Evolutionary conservation across 371 early-diverging fungal genomes (phyloP).

Genomic region (Apophysomyces trapeziformis): DNA sequence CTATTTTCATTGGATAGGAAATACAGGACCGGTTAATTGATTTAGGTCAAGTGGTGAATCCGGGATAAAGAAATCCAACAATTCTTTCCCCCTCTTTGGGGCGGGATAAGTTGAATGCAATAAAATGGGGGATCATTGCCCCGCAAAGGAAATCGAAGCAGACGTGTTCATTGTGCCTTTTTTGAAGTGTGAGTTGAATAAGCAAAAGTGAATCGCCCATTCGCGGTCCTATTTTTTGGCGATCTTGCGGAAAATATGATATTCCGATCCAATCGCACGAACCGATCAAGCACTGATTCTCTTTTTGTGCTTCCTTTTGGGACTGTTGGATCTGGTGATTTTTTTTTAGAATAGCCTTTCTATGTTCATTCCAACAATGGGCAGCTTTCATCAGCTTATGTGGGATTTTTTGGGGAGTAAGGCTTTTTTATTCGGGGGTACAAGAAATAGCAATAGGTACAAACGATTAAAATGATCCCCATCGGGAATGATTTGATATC

Average conservation of each 20-base stretch:
- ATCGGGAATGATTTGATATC: not conserved
- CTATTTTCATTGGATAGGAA: not conserved
- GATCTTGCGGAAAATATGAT: slow-evolving; percentile 4
- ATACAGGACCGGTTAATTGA: not conserved
- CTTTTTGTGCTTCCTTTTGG: not conserved
- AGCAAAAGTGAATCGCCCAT: not conserved
- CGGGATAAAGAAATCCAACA: too few relatives aligned
- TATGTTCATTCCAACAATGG: too few relatives aligned
- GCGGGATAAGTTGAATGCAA: too few relatives aligned
- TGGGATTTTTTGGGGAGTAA: not conserved
- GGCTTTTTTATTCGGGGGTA: not conserved
- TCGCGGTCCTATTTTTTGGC: slow-evolving; percentile 5
- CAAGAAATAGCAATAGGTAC: not conserved
- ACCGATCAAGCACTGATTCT: not conserved
- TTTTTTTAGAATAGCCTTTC: not conserved
- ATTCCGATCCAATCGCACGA: not conserved
- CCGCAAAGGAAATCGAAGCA: not conserved
- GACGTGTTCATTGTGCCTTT: slow-evolving; percentile 1
- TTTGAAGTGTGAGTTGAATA: not conserved
- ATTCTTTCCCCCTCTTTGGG: too few relatives aligned
- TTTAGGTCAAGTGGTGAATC: not conserved
- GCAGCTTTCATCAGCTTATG: too few relatives aligned
- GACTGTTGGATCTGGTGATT: not conserved
- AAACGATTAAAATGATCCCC: not conserved
- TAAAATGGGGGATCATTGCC: not conserved